phyloP scores from a whole-genome alignment of 495 filamentous ascomycete genomes.

The Antarctomyces pellizariae region DNA sequence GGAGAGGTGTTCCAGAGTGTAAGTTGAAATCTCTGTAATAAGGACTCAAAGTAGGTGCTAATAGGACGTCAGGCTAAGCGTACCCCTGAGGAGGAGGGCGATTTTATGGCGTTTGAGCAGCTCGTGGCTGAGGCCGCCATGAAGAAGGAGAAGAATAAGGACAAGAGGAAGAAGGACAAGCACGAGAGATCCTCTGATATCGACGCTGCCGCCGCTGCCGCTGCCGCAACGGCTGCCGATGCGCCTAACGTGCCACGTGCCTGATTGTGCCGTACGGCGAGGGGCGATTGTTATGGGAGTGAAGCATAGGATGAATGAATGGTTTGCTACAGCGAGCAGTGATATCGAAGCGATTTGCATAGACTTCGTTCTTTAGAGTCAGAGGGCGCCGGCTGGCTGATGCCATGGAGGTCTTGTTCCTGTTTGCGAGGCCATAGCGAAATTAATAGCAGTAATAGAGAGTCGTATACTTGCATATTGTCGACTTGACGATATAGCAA shows the following conservation, averaged over 20 bases:
- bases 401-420: too few relatives aligned
- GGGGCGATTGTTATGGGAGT: too few relatives aligned
- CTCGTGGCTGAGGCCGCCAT: conserved; percentile 88
- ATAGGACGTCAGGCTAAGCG: conserved; percentile 45
- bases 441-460: too few relatives aligned
- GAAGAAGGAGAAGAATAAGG: conserved; percentile 68
- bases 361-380: too few relatives aligned
- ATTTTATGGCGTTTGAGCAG: conserved; percentile 97
- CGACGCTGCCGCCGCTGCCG: conserved; percentile 4
- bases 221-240: conserved; percentile 17
- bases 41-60: neutral
- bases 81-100: conserved; percentile 88
- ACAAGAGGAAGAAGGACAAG: conserved; percentile 51
- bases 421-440: too few relatives aligned
- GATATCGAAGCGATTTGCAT: too few relatives aligned
- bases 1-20: conserved; percentile 80
- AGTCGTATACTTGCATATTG: too few relatives aligned
- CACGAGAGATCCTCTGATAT: conserved; percentile 15
- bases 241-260: conserved; percentile 22
- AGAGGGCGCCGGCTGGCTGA: too few relatives aligned
- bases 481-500: too few relatives aligned
- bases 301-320: too few relatives aligned
- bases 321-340: too few relatives aligned
- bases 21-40: conserved; percentile 12
- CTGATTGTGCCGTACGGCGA: too few relatives aligned